phyloP scores from a whole-genome alignment of 73 alveolate genomes.

The Paramecium pentaurelia region DNA sequence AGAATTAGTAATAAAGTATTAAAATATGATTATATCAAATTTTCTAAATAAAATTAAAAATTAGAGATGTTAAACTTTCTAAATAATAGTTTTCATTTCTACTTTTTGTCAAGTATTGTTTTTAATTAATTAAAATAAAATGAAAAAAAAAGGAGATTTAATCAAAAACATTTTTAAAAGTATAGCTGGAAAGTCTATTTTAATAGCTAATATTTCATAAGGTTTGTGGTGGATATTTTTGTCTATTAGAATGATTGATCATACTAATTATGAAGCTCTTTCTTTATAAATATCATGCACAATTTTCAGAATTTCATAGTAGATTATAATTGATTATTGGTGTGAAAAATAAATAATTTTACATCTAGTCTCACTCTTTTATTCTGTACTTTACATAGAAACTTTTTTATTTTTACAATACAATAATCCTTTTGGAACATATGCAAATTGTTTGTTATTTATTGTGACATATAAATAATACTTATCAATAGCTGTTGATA shows the following conservation, averaged over 20 bases:
- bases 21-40: neutral
- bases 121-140: neutral
- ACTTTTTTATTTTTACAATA: neutral
- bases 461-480: neutral
- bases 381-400: neutral
- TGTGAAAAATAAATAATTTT: neutral
- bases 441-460: neutral
- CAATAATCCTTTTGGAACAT: neutral
- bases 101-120: neutral
- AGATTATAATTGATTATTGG: neutral
- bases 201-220: neutral
- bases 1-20: neutral
- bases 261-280: neutral
- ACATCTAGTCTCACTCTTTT: neutral
- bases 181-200: neutral
- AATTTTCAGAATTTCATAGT: neutral
- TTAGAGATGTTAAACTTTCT: neutral
- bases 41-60: neutral
- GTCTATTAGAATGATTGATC: neutral
- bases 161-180: neutral
- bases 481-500: neutral
- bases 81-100: neutral
- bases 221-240: neutral
- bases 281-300: neutral
- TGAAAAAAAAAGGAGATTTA: neutral